phyloP scores from a whole-genome alignment of 2,329 filamentous ascomycete genomes.

The Kalaharituber pfeilii region DNA sequence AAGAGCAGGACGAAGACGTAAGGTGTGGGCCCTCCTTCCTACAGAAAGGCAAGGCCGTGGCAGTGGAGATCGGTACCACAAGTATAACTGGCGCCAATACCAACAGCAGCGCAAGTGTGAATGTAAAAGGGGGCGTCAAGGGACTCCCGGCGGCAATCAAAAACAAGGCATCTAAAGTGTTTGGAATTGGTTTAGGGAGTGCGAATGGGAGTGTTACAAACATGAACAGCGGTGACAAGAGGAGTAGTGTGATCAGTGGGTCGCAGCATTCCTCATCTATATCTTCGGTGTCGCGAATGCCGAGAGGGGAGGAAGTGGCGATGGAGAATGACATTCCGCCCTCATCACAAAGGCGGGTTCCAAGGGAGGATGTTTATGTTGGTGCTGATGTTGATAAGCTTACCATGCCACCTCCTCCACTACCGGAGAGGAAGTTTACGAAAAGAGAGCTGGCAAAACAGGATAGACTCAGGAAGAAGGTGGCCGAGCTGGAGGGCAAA shows the following conservation, averaged over 20 bases:
- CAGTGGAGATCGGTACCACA: not conserved
- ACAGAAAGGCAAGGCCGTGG: not conserved
- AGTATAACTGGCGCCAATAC: not conserved
- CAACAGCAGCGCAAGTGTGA: not conserved
- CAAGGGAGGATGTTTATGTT: too few relatives aligned
- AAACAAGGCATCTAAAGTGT: not conserved
- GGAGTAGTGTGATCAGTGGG: not conserved
- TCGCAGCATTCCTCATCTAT: too few relatives aligned
- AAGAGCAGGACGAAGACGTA: not conserved
- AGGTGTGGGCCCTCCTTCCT: not conserved
- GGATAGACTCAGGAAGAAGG: not conserved
- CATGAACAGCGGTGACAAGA: too few relatives aligned
- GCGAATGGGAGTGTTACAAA: too few relatives aligned
- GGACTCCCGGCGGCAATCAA: not conserved
- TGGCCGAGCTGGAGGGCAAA: not conserved
- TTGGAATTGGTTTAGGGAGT: not conserved
- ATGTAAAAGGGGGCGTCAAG: too few relatives aligned
- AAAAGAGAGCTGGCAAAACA: not conserved
- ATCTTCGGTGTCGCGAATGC: too few relatives aligned
- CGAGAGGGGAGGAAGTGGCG: not conserved
- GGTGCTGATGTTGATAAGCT: too few relatives aligned
- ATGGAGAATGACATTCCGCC: too few relatives aligned
- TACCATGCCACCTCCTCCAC: too few relatives aligned
- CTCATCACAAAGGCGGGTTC: too few relatives aligned
- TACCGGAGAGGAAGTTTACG: not conserved